Conservation (phyloP, 306 rosid species). For the Herpetospermum pedunculosum region DNA sequence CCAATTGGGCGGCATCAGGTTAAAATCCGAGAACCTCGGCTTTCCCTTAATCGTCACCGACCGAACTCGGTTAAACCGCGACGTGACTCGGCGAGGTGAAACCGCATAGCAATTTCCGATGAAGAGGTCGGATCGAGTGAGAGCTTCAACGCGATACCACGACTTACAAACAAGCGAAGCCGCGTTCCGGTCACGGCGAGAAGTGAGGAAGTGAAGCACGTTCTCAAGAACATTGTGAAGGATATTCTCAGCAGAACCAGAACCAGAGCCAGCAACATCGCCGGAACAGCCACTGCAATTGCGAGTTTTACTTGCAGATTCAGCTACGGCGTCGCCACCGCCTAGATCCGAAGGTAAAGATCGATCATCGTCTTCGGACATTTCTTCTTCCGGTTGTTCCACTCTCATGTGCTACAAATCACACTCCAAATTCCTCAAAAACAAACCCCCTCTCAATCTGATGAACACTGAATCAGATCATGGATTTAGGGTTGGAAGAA, state of each 20-base stretch:
- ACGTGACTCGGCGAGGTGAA: constrained; percentile 46
- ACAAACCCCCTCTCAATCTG: not conserved
- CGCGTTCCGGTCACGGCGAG: constrained; percentile 77
- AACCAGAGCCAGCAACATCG: constrained; percentile 12
- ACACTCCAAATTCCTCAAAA: not conserved
- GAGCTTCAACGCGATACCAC: constrained; percentile 81
- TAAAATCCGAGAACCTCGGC: constrained; percentile 87
- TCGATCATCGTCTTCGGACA: constrained; percentile 66
- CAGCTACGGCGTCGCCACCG: constrained; percentile 26
- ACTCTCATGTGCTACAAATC: constrained; percentile 26
- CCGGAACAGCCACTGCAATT: constrained; percentile 22
- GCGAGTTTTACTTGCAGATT: constrained; percentile 38
- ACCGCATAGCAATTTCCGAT: constrained; percentile 77
- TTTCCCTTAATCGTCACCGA: constrained; percentile 62
- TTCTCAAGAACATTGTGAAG: constrained; percentile 83
- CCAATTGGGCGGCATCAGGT: constrained; percentile 69
- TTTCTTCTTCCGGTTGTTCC: constrained; percentile 28
- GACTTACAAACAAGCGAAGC: constrained; percentile 93
- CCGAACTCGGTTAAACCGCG: constrained; percentile 40
- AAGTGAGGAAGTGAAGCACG: constrained; percentile 80
- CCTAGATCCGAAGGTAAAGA: constrained; percentile 49
- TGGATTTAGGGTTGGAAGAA: constrained; percentile 10
- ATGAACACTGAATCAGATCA: constrained; percentile 23
- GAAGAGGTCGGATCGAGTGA: constrained; percentile 78
- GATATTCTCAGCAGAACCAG: constrained; percentile 45